Percentiles rank a stretch among this genome's conserved stretches.
These are phyloP conservation scores for Solanum tacnaense DNA, from an alignment of 257 asterid genomes.

Conservation along the genomic window DNA sequence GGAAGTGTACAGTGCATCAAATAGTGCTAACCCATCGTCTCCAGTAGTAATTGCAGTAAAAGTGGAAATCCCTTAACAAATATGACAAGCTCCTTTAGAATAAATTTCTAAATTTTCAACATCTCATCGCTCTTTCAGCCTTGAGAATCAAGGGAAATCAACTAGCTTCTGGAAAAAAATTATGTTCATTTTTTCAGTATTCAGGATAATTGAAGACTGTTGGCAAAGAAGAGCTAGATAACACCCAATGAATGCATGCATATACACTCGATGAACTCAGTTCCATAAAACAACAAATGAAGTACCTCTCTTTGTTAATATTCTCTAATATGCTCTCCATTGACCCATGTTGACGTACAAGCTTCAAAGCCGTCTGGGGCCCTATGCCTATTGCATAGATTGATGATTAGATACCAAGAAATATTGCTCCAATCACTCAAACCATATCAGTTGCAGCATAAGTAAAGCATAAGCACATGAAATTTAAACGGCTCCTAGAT, in stretches of 20 bases:
- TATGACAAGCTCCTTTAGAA: background rate
- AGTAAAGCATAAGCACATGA: background rate
- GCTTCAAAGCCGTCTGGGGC: constrained; percentile 89
- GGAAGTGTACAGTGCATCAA: background rate
- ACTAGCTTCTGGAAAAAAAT: background rate
- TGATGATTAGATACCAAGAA: background rate
- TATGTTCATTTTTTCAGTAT: background rate
- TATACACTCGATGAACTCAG: background rate
- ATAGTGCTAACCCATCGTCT: background rate
- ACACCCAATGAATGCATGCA: background rate
- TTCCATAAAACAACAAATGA: constrained; percentile 2
- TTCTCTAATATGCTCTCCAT: constrained; percentile 82
- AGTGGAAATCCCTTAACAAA: background rate
- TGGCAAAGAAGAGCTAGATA: background rate
- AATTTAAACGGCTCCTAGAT: background rate
- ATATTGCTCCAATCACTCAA: background rate
- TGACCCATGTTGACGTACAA: constrained; percentile 88
- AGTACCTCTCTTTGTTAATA: constrained; percentile 86
- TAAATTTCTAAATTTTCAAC: background rate
- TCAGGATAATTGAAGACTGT: background rate
- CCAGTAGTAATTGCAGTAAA: background rate
- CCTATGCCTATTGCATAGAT: constrained; percentile 62
- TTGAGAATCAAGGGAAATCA: background rate
- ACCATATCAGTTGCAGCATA: background rate
- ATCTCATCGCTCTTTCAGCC: background rate